These are phyloP conservation scores for Cladosporium phlei DNA, from an alignment of 2,329 filamentous ascomycete genomes.

Conservation along the genomic window DNA sequence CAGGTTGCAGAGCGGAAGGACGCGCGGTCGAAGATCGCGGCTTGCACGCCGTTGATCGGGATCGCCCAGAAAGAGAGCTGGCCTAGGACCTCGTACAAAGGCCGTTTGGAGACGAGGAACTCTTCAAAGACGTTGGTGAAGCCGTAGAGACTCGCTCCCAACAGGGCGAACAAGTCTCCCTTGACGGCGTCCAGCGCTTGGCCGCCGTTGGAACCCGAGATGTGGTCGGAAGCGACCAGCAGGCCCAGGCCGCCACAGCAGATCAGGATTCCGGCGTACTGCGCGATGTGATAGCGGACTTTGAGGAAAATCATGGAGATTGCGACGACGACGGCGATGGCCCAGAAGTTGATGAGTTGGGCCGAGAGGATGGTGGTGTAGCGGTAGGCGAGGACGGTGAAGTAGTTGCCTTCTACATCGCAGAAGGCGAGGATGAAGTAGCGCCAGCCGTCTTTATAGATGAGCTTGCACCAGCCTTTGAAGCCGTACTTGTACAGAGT, in stretches of 20 bases:
- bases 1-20: slow-evolving; percentile 54
- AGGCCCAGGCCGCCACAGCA: slow-evolving; percentile 89
- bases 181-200: slow-evolving; percentile 65
- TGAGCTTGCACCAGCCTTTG: slow-evolving; percentile 60
- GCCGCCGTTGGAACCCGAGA: slow-evolving; percentile 70
- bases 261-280: slow-evolving; percentile 80
- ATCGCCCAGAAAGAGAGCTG: slow-evolving; percentile 85
- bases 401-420: slow-evolving; percentile 97
- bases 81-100: slow-evolving; percentile 87
- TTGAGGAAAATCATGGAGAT: slow-evolving; percentile 76
- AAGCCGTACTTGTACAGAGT: slow-evolving; percentile 76
- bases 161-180: slow-evolving; percentile 85
- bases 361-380: slow-evolving; percentile 89
- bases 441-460: slow-evolving; percentile 77
- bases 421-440: slow-evolving; percentile 89
- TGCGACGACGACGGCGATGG: slow-evolving; percentile 85
- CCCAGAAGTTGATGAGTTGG: slow-evolving; percentile 98
- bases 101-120: slow-evolving; percentile 81
- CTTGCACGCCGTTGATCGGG: slow-evolving; percentile 86
- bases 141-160: slow-evolving; percentile 88
- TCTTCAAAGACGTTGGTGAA: slow-evolving; percentile 89
- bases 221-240: slow-evolving; percentile 79
- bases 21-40: slow-evolving; percentile 81
- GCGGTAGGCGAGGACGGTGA: slow-evolving; percentile 88
- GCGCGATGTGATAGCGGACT: slow-evolving; percentile 84